Evolutionary conservation across 169 alveolate species (phyloP).

Genomic region (Besnoitia besnoiti): DNA sequence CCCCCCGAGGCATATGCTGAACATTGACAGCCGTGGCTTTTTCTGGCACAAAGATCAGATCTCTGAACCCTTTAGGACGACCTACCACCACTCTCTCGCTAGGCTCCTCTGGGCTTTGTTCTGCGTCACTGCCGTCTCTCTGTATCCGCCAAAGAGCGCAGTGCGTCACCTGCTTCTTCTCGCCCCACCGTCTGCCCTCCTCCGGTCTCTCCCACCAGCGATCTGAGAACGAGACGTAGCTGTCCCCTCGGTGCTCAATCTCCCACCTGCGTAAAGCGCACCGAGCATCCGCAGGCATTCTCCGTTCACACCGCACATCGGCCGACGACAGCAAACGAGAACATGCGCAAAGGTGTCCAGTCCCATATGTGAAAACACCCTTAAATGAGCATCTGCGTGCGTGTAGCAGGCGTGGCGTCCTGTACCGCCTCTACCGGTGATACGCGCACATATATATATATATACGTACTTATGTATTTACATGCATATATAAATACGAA

Average conservation of each 20-base stretch:
- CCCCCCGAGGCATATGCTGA: no score
- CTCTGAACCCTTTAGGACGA: no score
- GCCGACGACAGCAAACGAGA: not conserved
- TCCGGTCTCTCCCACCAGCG: conserved; percentile 33
- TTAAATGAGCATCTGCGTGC: no score
- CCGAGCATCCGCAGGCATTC: not conserved
- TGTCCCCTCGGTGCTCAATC: conserved; percentile 23
- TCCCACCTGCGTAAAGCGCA: not conserved
- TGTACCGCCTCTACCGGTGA: no score
- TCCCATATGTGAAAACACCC: not conserved
- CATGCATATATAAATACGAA: not conserved
- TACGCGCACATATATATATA: not conserved
- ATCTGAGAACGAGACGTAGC: conserved; percentile 10
- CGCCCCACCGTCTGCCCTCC: conserved; percentile 20
- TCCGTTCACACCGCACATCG: not conserved
- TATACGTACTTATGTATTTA: not conserved
- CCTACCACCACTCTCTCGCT: not conserved
- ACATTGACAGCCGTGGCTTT: no score
- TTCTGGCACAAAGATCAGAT: no score
- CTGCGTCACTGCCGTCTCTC: not conserved
- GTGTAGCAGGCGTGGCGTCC: no score
- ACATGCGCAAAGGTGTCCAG: not conserved
- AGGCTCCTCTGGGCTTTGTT: not conserved
- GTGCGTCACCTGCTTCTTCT: conserved; percentile 1
- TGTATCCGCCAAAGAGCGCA: not conserved